Conservation (phyloP, 1,139 yeast genomes). For the Taphrina wiesneri region DNA sequence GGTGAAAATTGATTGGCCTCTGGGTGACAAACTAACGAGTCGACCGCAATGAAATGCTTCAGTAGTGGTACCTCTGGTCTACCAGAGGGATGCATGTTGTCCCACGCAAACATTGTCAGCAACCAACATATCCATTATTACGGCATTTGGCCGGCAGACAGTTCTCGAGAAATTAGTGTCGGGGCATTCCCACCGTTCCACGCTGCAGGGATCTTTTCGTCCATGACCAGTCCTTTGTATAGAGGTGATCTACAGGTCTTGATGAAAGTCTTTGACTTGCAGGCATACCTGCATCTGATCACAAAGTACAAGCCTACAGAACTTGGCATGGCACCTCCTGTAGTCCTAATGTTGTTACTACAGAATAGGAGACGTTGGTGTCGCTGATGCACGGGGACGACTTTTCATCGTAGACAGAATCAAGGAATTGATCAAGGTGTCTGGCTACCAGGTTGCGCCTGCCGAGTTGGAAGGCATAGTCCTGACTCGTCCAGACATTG, state of each 20-base stretch:
- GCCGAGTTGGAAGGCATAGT: constrained; percentile 71
- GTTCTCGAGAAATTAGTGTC: not conserved
- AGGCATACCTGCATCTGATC: constrained; percentile 42
- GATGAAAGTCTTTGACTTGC: constrained; percentile 45
- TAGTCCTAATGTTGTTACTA: constrained; percentile 57
- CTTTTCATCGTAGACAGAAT: constrained; percentile 63
- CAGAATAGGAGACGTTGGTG: constrained; percentile 73
- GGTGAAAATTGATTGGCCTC: constrained; percentile 13
- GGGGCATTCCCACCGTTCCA: constrained; percentile 48
- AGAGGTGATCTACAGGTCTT: constrained; percentile 42
- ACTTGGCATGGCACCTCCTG: constrained; percentile 48
- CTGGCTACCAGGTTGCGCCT: constrained; percentile 73
- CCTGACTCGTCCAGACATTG: constrained; percentile 49
- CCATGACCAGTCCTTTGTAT: constrained; percentile 41
- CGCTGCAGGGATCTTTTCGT: constrained; percentile 45
- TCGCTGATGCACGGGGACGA: constrained; percentile 54
- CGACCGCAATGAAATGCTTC: constrained; percentile 7
- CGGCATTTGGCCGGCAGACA: not conserved
- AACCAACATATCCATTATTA: constrained; percentile 7
- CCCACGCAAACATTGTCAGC: constrained; percentile 47
- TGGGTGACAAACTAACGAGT: not conserved
- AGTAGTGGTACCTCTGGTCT: constrained; percentile 68
- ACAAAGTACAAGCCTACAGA: constrained; percentile 42
- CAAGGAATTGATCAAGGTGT: constrained; percentile 70
- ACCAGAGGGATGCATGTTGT: constrained; percentile 58